These are phyloP conservation scores for Arxiozyma slooffiae DNA, from an alignment of 1,139 yeast species.

Conservation along the genomic window DNA sequence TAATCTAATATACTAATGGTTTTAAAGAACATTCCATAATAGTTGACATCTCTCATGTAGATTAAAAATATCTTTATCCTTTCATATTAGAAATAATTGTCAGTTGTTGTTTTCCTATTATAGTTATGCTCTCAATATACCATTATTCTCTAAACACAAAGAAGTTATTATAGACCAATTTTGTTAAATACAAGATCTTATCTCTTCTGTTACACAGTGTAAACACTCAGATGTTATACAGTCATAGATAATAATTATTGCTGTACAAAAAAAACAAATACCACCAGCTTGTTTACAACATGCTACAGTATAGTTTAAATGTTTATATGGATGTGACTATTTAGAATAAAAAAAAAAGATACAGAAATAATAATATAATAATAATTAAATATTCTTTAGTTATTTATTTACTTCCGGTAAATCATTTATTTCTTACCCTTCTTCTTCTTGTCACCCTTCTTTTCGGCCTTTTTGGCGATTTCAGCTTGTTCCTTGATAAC, in stretches of 20 bases:
- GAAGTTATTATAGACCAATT: too few relatives aligned
- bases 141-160: too few relatives aligned
- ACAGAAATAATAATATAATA: conserved; percentile 1
- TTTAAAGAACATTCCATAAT: too few relatives aligned
- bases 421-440: conserved; percentile 10
- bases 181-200: background rate
- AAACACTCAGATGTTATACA: background rate
- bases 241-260: background rate
- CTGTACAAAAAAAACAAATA: background rate
- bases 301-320: background rate
- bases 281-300: background rate
- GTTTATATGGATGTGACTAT: background rate
- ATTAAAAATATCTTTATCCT: too few relatives aligned
- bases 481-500: conserved; percentile 91
- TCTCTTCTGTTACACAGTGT: background rate
- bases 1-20: too few relatives aligned
- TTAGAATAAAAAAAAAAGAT: background rate
- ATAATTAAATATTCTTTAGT: background rate
- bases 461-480: conserved; percentile 47
- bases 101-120: too few relatives aligned
- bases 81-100: too few relatives aligned
- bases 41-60: too few relatives aligned
- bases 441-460: conserved; percentile 12
- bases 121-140: too few relatives aligned
- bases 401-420: background rate